These are phyloP conservation scores for Trametes polyzona DNA, from an alignment of 1,284 basidiomycete species.

Conservation along the genomic window DNA sequence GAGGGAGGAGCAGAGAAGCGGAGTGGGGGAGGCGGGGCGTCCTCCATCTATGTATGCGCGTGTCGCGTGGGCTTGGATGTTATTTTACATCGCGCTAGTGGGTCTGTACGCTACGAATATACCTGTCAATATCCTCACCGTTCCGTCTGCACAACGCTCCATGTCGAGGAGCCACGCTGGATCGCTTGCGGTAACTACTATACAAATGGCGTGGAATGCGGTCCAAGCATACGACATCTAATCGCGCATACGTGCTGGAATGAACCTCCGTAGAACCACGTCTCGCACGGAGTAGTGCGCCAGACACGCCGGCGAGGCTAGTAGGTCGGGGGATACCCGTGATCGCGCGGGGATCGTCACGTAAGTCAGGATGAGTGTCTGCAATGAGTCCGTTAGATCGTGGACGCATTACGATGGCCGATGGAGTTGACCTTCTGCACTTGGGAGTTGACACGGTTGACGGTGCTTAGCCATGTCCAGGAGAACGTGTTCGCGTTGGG, in stretches of 20 bases:
- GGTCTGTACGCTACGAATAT: constrained; percentile 13
- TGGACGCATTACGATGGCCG: neutral
- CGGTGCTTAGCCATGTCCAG: constrained; percentile 97
- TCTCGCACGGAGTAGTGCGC: constrained; percentile 82
- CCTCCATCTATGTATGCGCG: neutral
- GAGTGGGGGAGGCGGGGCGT: neutral
- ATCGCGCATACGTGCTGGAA: constrained; percentile 92
- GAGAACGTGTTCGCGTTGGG: constrained; percentile 74
- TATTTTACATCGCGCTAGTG: constrained; percentile 12
- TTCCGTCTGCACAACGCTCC: neutral
- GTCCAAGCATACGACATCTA: constrained; percentile 38
- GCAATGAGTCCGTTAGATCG: neutral
- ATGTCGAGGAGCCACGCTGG: too few relatives aligned
- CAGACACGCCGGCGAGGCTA: constrained; percentile 74
- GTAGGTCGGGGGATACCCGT: constrained; percentile 51
- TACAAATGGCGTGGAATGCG: neutral
- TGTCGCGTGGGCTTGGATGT: constrained; percentile 2
- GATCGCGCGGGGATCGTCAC: constrained; percentile 84
- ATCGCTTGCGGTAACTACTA: neutral
- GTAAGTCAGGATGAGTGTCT: constrained; percentile 91
- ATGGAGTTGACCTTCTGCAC: constrained; percentile 82
- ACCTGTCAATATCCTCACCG: constrained; percentile 4
- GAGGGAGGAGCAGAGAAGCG: neutral
- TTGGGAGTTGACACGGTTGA: constrained; percentile 96
- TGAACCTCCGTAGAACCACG: constrained; percentile 84